Base-by-base conservation (phyloP, 2,329 filamentous ascomycete genomes). In the Monosporascus sp. region DNA sequence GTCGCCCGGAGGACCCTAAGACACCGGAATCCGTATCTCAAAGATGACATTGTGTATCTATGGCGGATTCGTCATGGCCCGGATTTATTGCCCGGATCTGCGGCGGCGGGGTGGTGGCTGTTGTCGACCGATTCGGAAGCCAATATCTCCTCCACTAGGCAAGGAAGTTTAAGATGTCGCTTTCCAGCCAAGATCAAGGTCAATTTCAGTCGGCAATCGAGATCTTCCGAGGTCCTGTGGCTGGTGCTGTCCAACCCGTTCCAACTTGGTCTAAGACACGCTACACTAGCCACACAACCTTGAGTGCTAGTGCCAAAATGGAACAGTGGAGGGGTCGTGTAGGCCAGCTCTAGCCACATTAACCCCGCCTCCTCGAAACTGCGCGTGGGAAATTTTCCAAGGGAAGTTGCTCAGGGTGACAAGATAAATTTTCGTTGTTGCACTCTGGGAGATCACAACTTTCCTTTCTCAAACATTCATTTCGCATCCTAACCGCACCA, bases 11-110 rank as follows among this genome's bases (percentile, higher is more conserved):
- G 48, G 52, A 61, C 60, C 57, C 65, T 61, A 57, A 68, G 58
- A 62, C 63, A 68, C 53, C 65, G 64, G 51, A 56, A 54, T 50
- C 63, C 54, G 54, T 60, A 60, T 58, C 63, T 63, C 49, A 68
- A 56, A 62, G 66, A 57, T 47, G 65, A 65, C 66, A 68, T 68
- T 49, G 41, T 63, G 51, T 54, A 11, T 22, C 51, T 62, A 59
- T 59, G 41, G 55, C 54, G 51, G 45, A 50, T 46, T 63, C 59
- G 57, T 57, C 64, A 64, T 66, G 60, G 52, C 64, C 60, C 55
- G 51, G 45, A 38, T 47, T 31, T 42, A 36, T 37, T 38, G 48
- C 45, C 25, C 34, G 50, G 50, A 27, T 31, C 50, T 42, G 25
- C 9, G 9, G 31, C 31, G 9, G 31, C 11, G 31, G 31, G 31